Percentiles rank a stretch among this genome's conserved stretches.
phyloP scores from a whole-genome alignment of 202 grass and related monocot species.

The Panicum hallii region DNA sequence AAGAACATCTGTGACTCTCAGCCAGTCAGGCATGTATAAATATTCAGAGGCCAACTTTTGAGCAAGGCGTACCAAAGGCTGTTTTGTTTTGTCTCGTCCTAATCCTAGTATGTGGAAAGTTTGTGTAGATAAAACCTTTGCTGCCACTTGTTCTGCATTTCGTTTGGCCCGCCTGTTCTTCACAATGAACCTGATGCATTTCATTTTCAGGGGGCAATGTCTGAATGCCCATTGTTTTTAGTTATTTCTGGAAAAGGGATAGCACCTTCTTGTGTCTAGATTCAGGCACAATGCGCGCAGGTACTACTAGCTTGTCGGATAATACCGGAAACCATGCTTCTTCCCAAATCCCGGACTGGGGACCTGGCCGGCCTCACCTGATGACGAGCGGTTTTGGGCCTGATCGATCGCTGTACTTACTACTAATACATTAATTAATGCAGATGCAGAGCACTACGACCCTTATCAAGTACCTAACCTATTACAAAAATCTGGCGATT shows the following conservation, averaged over 20 bases:
- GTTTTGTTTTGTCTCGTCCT: background rate
- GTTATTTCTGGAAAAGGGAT: background rate
- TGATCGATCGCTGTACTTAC: no score
- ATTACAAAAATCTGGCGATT: background rate
- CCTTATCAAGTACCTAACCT: background rate
- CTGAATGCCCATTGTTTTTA: background rate
- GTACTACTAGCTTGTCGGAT: background rate
- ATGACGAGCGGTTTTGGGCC: no score
- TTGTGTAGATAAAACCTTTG: background rate
- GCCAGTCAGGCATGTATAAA: background rate
- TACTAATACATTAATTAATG: no score
- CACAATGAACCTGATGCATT: background rate
- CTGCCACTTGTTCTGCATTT: background rate
- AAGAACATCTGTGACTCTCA: background rate
- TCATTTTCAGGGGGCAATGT: background rate
- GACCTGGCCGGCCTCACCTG: no score
- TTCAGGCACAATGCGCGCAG: background rate
- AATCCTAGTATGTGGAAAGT: background rate
- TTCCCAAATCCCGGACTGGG: no score
- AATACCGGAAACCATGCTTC: constrained; percentile 3
- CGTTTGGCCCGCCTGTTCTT: background rate
- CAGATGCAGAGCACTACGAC: no score
- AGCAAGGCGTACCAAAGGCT: constrained; percentile 3
- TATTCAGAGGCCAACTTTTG: constrained; percentile 10
- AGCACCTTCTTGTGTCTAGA: background rate